Percentiles rank a stretch among this genome's conserved stretches.
Conservation (phyloP, 805 yeast species). For the Wickerhamiella cacticola region DNA sequence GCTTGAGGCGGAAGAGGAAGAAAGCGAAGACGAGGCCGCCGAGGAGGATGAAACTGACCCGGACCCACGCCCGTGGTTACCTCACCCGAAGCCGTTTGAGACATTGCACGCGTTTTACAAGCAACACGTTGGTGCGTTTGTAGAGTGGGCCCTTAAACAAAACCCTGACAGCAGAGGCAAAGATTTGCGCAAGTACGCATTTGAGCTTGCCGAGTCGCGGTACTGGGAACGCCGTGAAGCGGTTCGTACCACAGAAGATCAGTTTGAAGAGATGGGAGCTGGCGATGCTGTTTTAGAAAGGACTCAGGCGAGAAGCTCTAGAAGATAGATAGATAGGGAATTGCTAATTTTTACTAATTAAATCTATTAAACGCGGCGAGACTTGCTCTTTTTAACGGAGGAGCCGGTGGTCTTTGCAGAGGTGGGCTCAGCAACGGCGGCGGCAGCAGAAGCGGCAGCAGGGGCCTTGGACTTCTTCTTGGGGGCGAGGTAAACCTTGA, state of each 20-base stretch:
- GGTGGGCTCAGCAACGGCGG: constrained; percentile 5
- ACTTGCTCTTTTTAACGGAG: constrained; percentile 5
- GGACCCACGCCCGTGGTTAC: constrained; percentile 91
- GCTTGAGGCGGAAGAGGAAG: constrained; percentile 38
- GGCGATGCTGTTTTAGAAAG: constrained; percentile 51
- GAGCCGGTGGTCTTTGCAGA: constrained; percentile 2
- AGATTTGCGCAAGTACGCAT: constrained; percentile 74
- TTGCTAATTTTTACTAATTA: background rate
- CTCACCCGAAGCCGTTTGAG: constrained; percentile 94
- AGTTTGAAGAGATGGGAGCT: constrained; percentile 80
- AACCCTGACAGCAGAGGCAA: constrained; percentile 81
- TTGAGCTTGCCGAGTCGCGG: constrained; percentile 83
- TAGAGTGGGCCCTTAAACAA: constrained; percentile 86
- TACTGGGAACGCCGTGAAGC: constrained; percentile 99
- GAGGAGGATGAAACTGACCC: constrained; percentile 61
- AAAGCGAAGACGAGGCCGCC: constrained; percentile 50
- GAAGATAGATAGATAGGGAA: background rate
- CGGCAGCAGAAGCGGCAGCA: constrained; percentile 13
- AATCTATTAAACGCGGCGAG: constrained; percentile 10
- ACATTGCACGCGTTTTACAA: constrained; percentile 69
- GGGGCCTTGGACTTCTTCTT: constrained; percentile 19
- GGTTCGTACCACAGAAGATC: constrained; percentile 77
- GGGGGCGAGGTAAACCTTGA: constrained; percentile 57
- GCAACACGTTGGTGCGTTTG: constrained; percentile 73
- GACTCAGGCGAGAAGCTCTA: background rate